phyloP scores from a whole-genome alignment of 2,329 filamentous ascomycete genomes.

The Fusarium haematococcum region DNA sequence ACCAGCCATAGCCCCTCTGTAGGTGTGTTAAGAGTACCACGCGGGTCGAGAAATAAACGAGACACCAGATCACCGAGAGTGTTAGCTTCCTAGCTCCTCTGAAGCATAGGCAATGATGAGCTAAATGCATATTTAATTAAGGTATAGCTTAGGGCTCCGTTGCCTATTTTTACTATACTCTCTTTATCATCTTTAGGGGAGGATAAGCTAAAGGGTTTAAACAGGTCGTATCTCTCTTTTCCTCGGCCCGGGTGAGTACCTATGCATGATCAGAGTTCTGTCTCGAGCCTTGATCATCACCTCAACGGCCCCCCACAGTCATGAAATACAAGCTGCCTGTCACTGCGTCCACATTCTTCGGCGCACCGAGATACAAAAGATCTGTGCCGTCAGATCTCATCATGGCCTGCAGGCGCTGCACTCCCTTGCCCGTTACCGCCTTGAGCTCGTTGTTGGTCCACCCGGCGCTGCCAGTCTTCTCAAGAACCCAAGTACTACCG shows the following conservation, averaged over 20 bases:
- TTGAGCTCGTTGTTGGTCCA: conserved; percentile 25
- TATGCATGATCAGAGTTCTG: background rate
- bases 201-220: background rate
- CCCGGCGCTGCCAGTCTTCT: conserved; percentile 2
- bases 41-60: no score
- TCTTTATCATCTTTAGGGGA: background rate
- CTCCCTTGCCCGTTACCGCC: conserved; percentile 10
- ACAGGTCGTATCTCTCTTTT: no score
- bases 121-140: background rate
- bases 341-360: conserved; percentile 20
- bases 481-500: conserved; percentile 32
- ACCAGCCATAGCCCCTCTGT: background rate
- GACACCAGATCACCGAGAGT: no score
- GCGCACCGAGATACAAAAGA: conserved; percentile 21
- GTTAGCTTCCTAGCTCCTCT: no score
- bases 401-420: conserved; percentile 20
- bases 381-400: conserved; percentile 24
- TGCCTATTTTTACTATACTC: background rate
- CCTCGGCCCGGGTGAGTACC: background rate
- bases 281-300: background rate
- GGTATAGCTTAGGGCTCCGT: background rate
- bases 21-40: background rate
- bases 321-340: conserved; percentile 28
- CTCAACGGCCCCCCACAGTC: conserved; percentile 5
- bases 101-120: background rate